Percentiles rank a stretch among this genome's conserved stretches.
These are phyloP conservation scores for Colletotrichum tofieldiae DNA, from an alignment of 2,329 filamentous ascomycete genomes.

Conservation along the genomic window DNA sequence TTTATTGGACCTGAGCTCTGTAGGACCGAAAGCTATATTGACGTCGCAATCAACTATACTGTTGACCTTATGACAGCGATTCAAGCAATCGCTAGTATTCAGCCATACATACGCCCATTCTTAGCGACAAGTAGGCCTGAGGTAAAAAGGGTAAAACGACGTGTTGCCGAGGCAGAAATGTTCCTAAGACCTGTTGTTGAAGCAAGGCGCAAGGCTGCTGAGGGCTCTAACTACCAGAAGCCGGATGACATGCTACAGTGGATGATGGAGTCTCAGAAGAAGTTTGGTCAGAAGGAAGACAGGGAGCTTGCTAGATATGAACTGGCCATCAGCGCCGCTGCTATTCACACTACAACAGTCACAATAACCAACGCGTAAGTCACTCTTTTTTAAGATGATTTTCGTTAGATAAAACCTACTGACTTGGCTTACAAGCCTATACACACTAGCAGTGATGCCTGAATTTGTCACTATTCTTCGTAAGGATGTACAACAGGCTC, in stretches of 20 bases:
- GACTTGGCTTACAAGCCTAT: constrained; percentile 55
- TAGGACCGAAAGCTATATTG: too few relatives aligned
- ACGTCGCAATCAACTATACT: too few relatives aligned
- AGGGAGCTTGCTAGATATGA: constrained; percentile 59
- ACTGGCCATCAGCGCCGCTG: constrained; percentile 62
- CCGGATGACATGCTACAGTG: constrained; percentile 66
- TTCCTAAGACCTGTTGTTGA: constrained; percentile 56
- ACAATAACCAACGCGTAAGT: constrained; percentile 60
- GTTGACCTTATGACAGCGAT: too few relatives aligned
- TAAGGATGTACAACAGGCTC: constrained; percentile 62
- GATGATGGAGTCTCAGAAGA: constrained; percentile 57
- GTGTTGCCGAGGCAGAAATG: constrained; percentile 51
- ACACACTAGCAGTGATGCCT: constrained; percentile 65
- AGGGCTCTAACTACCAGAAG: constrained; percentile 45
- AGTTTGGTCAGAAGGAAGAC: constrained; percentile 51
- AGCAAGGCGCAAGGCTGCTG: constrained; percentile 46
- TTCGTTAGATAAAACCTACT: too few relatives aligned
- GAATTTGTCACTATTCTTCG: constrained; percentile 66
- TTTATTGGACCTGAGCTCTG: constrained; percentile 56
- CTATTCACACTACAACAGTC: constrained; percentile 67
- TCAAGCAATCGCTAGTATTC: constrained; percentile 44
- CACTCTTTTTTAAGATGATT: too few relatives aligned
- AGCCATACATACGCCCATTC: constrained; percentile 58
- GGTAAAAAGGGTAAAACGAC: constrained; percentile 51
- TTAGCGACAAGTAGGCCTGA: constrained; percentile 52